A percentile compares a stretch with the other conserved stretches of the same genome.
Conservation (phyloP, 495 filamentous ascomycete species). For the Eremomyces bilateralis region DNA sequence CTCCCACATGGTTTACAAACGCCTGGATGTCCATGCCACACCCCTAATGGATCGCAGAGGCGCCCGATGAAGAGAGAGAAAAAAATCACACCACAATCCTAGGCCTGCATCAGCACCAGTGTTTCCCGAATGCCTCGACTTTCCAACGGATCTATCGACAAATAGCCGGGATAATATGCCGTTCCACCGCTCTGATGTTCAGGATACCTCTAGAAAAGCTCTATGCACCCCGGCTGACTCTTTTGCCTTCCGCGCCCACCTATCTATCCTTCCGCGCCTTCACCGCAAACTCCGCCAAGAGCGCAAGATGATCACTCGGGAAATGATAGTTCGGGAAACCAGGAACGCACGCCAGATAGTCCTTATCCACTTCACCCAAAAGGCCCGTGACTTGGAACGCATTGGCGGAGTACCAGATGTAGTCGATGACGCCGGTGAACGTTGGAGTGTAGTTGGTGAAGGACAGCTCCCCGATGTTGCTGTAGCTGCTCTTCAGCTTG, state of each 20-base stretch:
- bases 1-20: no score
- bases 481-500: conserved; percentile 73
- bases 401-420: conserved; percentile 92
- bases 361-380: conserved; percentile 74
- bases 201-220: no score
- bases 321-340: conserved; percentile 97
- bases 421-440: conserved; percentile 82
- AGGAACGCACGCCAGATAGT: conserved; percentile 74
- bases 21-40: no score
- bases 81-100: no score
- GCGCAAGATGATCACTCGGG: conserved; percentile 86
- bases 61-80: no score
- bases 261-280: conserved; percentile 51
- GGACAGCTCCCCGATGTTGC: conserved; percentile 51
- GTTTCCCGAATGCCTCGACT: no score
- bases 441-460: conserved; percentile 94
- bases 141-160: no score
- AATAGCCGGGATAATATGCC: no score
- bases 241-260: background rate
- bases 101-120: no score
- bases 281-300: conserved; percentile 79
- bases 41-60: no score
- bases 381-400: conserved; percentile 67
- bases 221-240: no score
- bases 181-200: no score